A percentile compares a stretch with the other conserved stretches of the same genome.
phyloP scores from a whole-genome alignment of 1,284 basidiomycete species.

The Naganishia albida region DNA sequence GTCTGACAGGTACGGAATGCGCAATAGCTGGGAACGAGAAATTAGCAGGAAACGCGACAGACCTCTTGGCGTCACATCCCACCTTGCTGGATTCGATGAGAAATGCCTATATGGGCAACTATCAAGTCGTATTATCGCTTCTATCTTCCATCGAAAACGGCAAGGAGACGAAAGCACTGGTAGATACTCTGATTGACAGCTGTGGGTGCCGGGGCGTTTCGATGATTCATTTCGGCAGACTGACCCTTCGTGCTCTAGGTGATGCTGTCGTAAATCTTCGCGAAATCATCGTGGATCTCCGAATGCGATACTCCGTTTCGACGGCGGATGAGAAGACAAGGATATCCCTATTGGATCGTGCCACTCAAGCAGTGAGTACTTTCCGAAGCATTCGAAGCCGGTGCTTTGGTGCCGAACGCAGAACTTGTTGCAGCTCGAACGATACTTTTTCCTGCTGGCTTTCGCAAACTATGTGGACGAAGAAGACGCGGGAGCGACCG shows the following conservation, averaged over 20 bases:
- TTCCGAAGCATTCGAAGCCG: no score
- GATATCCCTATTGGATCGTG: slow-evolving; percentile 52
- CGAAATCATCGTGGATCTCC: slow-evolving; percentile 79
- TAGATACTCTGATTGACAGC: slow-evolving; percentile 83
- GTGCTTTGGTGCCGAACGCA: not conserved
- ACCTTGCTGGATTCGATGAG: slow-evolving; percentile 78
- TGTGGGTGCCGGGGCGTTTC: slow-evolving; percentile 62
- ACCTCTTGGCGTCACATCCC: slow-evolving; percentile 77
- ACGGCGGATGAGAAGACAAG: slow-evolving; percentile 66
- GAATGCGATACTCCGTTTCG: slow-evolving; percentile 80
- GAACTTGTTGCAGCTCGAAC: slow-evolving; percentile 55
- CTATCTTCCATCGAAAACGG: slow-evolving; percentile 86
- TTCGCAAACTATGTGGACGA: slow-evolving; percentile 89
- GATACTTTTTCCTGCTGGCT: slow-evolving; percentile 87
- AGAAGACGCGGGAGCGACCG: slow-evolving; percentile 63
- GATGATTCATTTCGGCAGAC: slow-evolving; percentile 15
- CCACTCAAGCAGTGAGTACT: slow-evolving; percentile 51
- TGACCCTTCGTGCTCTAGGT: slow-evolving; percentile 53
- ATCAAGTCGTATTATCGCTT: slow-evolving; percentile 82
- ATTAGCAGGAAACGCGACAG: slow-evolving; percentile 67
- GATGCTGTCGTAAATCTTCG: slow-evolving; percentile 87
- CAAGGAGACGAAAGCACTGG: slow-evolving; percentile 74
- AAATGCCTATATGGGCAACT: slow-evolving; percentile 84
- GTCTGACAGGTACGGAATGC: not conserved
- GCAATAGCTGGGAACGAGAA: slow-evolving; percentile 35